Evolutionary conservation across 1,284 basidiomycete species (phyloP), one percentile per base, ranked within the genome.

Genomic region (Porogramme epimiltina): DNA sequence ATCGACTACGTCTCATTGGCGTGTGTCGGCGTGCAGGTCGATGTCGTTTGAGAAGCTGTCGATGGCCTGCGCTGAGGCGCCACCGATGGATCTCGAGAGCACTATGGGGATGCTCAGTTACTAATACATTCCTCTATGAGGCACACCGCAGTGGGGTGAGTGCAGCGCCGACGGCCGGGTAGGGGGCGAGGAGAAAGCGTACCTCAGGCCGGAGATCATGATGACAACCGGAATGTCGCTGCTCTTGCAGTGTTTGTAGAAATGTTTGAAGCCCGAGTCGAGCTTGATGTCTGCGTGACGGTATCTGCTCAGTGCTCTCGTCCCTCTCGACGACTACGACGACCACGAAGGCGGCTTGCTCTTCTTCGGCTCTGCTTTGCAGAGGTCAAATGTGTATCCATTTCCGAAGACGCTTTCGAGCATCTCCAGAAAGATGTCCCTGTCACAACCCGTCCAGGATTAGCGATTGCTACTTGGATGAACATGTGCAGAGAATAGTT

Each of bases 201-300:
- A 89, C 89, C 90, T 93, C n/a, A n/a, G n/a, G n/a, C n/a, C n/a
- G 3, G 93, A 96, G 42, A 97, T 93, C 65, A 98, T 93, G 56
- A 96, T 93, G 56, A 96, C 88, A 54, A 97, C 80, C 15, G 94
- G 93, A 44, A 96, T 82, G 59, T 85, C 86, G 52, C 84, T 77
- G 2, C 70, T 72, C 65, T 88, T 87, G 72, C 90, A 93, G 82
- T 87, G 96, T 24, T 75, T 69, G 70, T 89, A 88, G 70, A 95
- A 97, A 9, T 84, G 79, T 63, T 86, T 87, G 77, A 98, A 98
- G 16, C 93, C 93, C 1, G 85, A 72, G 68, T 97, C 95, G 40
- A 97, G 81, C 48, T 80, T 79, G 70, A 96, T 93, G 65, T 91
- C 92, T 90, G 64, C 13, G 4, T 11, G 10, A 19, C 3, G 20